A percentile compares a stretch with the other conserved stretches of the same genome.
Conservation (phyloP, 345 rosid species). For the Salix arbutifolia region DNA sequence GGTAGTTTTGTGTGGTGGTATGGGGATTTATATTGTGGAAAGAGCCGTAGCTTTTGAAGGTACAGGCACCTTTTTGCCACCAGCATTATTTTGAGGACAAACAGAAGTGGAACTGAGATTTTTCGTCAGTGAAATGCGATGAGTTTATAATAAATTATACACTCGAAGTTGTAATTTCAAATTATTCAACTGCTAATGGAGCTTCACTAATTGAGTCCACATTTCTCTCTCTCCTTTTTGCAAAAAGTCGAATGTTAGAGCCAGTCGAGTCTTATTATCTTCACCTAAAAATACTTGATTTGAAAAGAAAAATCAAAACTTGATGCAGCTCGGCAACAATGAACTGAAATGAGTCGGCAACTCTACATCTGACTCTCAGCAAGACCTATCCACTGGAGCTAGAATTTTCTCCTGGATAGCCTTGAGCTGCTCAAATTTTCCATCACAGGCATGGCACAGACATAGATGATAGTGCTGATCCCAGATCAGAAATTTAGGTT, state of each 20-base stretch:
- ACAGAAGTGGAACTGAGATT: not conserved
- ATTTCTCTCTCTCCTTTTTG: not conserved
- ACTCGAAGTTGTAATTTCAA: not conserved
- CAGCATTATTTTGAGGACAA: not conserved
- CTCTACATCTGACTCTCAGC: too few relatives aligned
- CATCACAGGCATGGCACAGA: not conserved
- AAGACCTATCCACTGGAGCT: too few relatives aligned
- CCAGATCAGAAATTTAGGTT: not conserved
- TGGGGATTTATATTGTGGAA: not conserved
- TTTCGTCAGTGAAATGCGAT: not conserved
- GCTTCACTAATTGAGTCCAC: not conserved
- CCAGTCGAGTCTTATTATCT: not conserved
- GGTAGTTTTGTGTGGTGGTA: not conserved
- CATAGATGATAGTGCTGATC: not conserved
- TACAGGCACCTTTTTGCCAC: not conserved
- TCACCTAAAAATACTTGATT: not conserved
- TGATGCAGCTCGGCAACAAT: too few relatives aligned
- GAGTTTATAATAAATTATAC: not conserved
- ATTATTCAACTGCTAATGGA: not conserved
- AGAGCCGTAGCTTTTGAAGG: conserved; percentile 11
- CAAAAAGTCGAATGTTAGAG: not conserved
- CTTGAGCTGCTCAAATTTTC: too few relatives aligned
- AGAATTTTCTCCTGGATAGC: too few relatives aligned
- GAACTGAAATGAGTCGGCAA: too few relatives aligned
- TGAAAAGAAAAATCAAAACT: too few relatives aligned